Base-by-base conservation (phyloP, 2,329 filamentous ascomycete genomes). In the Curvularia hawaiiensis region DNA sequence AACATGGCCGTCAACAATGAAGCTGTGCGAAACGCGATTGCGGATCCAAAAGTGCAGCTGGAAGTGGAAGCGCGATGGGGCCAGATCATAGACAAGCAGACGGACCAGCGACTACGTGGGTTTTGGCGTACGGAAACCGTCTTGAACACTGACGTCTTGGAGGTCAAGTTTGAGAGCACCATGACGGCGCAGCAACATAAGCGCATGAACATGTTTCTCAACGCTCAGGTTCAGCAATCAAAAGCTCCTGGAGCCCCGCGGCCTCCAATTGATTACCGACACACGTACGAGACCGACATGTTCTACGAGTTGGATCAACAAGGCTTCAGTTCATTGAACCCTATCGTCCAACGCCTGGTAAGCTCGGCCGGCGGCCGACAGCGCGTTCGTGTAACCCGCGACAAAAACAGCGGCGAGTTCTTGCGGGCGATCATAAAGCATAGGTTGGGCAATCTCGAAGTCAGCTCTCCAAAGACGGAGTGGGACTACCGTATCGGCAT, bases 51-150 rank as follows among this genome's bases (percentile, higher is more conserved):
- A 16, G 88, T 92, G 14, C 85, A 91, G 59, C 88, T 97, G 52
- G 95, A 99, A 77, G 90, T 99, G 53, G 95, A 99, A 78, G 95
- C 92, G 10, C 98, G 98, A 76, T 82, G 98, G 47, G 95, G 95
- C 18, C 89, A 87, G 26, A 82, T 98, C 14, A 87, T 86, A 70
- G 85, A 88, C 59, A 90, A 86, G 7, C 85, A 89, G 55, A 82
- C 88, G 46, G 84, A 91, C n/a, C 79, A 93, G 26, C 79, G 84
- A 10, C 77, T 93, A 10, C 85, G 86, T 6, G 82, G 95, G 4
- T 76, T 83, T 22, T 88, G 90, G 0, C 90, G 95, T 72, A 89
- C 86, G 47, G 80, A 76, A 50, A 72, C 69, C 45, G 67, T 75
- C 26, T 48, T 76, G 12, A 66, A 64, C 45, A 63, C 55, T 11